A percentile compares a stretch with the other conserved stretches of the same genome.
These are phyloP conservation scores for Coleophoma crateriformis DNA, from an alignment of 2,329 filamentous ascomycete genomes.

Conservation along the genomic window DNA sequence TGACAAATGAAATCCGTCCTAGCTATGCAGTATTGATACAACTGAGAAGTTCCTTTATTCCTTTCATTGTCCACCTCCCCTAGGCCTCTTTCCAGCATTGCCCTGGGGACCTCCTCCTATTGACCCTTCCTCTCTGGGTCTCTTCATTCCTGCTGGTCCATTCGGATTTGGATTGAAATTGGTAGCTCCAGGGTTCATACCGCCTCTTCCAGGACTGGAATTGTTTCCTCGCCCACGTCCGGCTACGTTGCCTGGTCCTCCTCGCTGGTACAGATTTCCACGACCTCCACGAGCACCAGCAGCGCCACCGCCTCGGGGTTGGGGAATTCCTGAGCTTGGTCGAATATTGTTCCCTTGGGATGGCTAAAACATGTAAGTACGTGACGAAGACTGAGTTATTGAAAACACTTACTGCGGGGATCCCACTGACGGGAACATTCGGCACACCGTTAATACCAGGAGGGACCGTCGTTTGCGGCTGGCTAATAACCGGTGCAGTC, in stretches of 20 bases:
- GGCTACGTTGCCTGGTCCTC: slow-evolving; percentile 5
- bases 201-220: slow-evolving; percentile 16
- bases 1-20: slow-evolving; percentile 18
- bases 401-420: slow-evolving; percentile 19
- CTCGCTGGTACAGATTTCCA: slow-evolving; percentile 10
- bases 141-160: slow-evolving; percentile 20
- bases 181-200: slow-evolving; percentile 24
- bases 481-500: slow-evolving; percentile 3
- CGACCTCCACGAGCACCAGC: slow-evolving; percentile 17
- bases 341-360: slow-evolving; percentile 12
- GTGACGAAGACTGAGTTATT: too few species aligned
- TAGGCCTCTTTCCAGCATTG: slow-evolving; percentile 38
- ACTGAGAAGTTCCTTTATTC: slow-evolving; percentile 5
- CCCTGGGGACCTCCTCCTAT: slow-evolving; percentile 23
- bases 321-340: slow-evolving; percentile 21
- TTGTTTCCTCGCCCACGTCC: slow-evolving; percentile 22
- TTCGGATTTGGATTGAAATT: slow-evolving; percentile 23
- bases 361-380: neutral
- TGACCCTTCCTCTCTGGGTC: slow-evolving; percentile 23
- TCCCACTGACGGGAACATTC: slow-evolving; percentile 15
- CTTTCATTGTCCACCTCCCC: slow-evolving; percentile 28
- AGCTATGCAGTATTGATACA: slow-evolving; percentile 14
- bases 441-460: slow-evolving; percentile 12
- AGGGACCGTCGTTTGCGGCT: slow-evolving; percentile 7
- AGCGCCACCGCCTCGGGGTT: slow-evolving; percentile 19